These are phyloP conservation scores for Sicyos baderoa DNA, from an alignment of 306 rosid species.

Conservation along the genomic window DNA sequence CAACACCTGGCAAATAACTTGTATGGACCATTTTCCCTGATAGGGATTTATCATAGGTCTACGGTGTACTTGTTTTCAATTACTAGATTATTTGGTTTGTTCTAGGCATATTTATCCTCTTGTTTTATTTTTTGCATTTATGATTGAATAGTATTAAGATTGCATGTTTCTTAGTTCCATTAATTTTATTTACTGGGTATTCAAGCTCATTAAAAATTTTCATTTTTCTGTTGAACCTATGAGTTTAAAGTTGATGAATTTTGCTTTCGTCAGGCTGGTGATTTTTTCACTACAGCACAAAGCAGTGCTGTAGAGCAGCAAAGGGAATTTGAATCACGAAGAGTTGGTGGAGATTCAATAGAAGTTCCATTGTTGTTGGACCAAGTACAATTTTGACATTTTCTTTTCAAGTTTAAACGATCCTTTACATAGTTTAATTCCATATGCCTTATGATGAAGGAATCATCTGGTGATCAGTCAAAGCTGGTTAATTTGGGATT, in stretches of 20 bases:
- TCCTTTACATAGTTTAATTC: constrained; percentile 29
- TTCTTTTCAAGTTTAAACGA: not conserved
- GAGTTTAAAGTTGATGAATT: not conserved
- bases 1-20: not conserved
- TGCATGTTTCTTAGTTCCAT: not conserved
- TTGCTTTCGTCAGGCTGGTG: constrained; percentile 50
- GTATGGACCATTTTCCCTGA: not conserved
- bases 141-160: not conserved
- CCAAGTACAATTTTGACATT: constrained; percentile 11
- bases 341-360: constrained; percentile 45
- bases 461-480: constrained; percentile 49
- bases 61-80: constrained; percentile 1
- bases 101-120: not conserved
- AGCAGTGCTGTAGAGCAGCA: constrained; percentile 46
- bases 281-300: constrained; percentile 51
- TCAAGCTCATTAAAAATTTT: not conserved
- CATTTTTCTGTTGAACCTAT: constrained; percentile 1
- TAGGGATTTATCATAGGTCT: not conserved
- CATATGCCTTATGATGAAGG: constrained; percentile 44
- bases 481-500: constrained; percentile 50
- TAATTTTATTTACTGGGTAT: not conserved
- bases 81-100: not conserved
- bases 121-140: not conserved
- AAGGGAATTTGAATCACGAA: constrained; percentile 42
- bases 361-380: constrained; percentile 63